Conservation (phyloP, 352 stramenopile genomes). For the Phytophthora crassamura region DNA sequence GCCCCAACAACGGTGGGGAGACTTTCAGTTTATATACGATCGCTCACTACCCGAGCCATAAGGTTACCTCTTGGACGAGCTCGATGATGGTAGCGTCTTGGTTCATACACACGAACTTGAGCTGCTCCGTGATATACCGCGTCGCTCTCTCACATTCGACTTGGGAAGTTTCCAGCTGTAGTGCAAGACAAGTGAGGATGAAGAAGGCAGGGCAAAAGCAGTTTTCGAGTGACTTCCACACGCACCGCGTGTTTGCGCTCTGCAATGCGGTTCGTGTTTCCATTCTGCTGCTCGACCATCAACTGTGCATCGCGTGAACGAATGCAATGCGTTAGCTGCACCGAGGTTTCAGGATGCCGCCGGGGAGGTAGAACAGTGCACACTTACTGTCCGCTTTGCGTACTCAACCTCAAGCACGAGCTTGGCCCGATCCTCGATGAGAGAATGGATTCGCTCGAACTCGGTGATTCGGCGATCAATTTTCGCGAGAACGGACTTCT, state of each 20-base stretch:
- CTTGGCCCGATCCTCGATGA: conserved; percentile 56
- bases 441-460: conserved; percentile 40
- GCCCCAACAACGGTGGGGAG: neutral
- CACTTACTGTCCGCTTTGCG: conserved; percentile 61
- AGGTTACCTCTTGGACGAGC: conserved; percentile 41
- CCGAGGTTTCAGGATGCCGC: neutral
- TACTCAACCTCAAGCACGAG: conserved; percentile 79
- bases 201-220: neutral
- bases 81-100: conserved; percentile 18
- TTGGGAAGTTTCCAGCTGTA: conserved; percentile 41
- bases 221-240: neutral
- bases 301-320: conserved; percentile 37
- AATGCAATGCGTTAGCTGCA: too few relatives aligned
- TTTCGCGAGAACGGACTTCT: conserved; percentile 37
- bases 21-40: neutral
- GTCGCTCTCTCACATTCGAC: conserved; percentile 40
- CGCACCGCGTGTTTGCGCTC: conserved; percentile 62
- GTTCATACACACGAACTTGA: conserved; percentile 19
- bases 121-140: conserved; percentile 32
- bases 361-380: neutral
- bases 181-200: neutral
- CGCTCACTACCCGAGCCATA: neutral
- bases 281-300: conserved; percentile 57
- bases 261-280: conserved; percentile 64
- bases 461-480: conserved; percentile 53